A percentile compares a stretch with the other conserved stretches of the same genome.
phyloP scores from a whole-genome alignment of 345 rosid genomes.

The Sonneratia alba region DNA sequence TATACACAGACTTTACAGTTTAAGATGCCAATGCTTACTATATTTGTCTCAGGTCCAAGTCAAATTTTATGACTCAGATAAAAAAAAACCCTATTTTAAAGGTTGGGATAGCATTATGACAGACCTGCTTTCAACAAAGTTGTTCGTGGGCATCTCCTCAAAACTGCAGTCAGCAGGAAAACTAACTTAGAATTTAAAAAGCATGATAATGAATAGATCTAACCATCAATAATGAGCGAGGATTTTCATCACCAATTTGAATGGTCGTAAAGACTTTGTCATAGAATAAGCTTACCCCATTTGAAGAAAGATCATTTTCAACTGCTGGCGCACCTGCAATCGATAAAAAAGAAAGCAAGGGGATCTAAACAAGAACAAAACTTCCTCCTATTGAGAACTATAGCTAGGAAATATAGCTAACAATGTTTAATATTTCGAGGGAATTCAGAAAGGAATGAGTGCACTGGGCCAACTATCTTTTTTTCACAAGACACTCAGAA shows the following conservation, averaged over 20 bases:
- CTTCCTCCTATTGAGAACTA: neutral
- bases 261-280: neutral
- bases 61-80: neutral
- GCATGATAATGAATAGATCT: neutral
- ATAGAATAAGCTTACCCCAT: slow-evolving; percentile 50
- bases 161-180: slow-evolving; percentile 42
- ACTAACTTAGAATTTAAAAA: neutral
- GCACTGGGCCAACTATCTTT: neutral
- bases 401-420: neutral
- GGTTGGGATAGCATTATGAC: neutral
- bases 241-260: neutral
- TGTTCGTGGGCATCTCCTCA: slow-evolving; percentile 96
- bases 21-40: neutral
- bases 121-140: slow-evolving; percentile 91
- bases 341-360: slow-evolving; percentile 2
- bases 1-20: neutral
- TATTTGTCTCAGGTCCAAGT: neutral
- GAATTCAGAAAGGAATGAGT: neutral
- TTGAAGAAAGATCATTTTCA: slow-evolving; percentile 71
- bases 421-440: neutral
- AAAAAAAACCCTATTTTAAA: neutral
- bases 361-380: neutral
- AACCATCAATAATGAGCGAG: neutral
- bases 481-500: neutral
- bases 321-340: slow-evolving; percentile 62